A percentile compares a stretch with the other conserved stretches of the same genome.
Evolutionary conservation across 345 rosid genomes (phyloP).

Genomic region (Noccaea caerulescens): DNA sequence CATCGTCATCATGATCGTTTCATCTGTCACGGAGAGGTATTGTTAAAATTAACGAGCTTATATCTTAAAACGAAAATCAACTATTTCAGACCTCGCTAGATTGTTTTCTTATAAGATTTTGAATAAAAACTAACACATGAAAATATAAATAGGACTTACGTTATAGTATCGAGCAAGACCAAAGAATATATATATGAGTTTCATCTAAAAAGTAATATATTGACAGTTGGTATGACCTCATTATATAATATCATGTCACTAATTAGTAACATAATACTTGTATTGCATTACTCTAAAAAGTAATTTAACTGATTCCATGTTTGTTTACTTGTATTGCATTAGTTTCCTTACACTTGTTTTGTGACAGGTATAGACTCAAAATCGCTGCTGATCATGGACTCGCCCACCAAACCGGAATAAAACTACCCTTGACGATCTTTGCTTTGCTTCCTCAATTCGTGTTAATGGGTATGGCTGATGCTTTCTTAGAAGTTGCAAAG

Average conservation of each 20-base stretch:
- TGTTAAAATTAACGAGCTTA: not conserved
- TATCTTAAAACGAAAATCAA: not conserved
- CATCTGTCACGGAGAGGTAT: conserved; percentile 56
- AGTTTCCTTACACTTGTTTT: not conserved
- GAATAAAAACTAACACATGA: no score
- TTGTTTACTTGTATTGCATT: not conserved
- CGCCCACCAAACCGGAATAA: conserved; percentile 30
- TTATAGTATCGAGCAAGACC: not conserved
- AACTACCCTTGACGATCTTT: conserved; percentile 64
- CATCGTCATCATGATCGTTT: conserved; percentile 52
- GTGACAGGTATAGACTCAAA: conserved; percentile 57
- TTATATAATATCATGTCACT: not conserved
- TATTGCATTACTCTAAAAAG: no score
- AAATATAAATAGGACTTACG: no score
- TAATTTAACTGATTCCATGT: no score
- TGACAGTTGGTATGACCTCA: not conserved
- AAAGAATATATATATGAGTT: not conserved
- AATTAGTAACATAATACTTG: not conserved
- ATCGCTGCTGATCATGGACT: conserved; percentile 50
- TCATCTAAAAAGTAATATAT: not conserved
- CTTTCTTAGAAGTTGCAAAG: conserved; percentile 75
- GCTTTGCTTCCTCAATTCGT: conserved; percentile 74
- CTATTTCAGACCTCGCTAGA: not conserved
- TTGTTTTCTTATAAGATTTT: not conserved
- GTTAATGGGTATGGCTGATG: conserved; percentile 74